Evolutionary conservation across 768 basidiomycete species (phyloP).

Genomic region (Trametes meyenii): DNA sequence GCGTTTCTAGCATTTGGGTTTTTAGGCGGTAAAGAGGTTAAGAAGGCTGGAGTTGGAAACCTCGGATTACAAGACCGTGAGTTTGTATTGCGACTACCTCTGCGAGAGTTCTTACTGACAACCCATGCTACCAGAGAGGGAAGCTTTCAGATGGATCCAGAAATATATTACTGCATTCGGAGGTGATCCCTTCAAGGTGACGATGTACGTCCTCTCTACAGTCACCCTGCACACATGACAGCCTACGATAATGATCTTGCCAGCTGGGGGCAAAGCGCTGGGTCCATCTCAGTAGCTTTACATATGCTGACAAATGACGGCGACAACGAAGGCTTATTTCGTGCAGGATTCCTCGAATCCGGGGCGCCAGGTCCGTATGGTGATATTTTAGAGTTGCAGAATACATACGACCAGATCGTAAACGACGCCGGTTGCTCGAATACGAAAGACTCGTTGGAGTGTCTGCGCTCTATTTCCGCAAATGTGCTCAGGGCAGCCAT

Average conservation of each 20-base stretch:
- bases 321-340: constrained; percentile 26
- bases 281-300: constrained; percentile 37
- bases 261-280: constrained; percentile 42
- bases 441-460: constrained; percentile 21
- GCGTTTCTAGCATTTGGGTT: constrained; percentile 28
- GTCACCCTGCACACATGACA: neutral
- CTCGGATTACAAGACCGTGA: constrained; percentile 45
- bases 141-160: constrained; percentile 48
- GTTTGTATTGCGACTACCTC: constrained; percentile 22
- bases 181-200: constrained; percentile 48
- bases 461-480: constrained; percentile 21
- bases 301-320: constrained; percentile 32
- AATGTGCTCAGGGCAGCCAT: constrained; percentile 17
- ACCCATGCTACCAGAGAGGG: constrained; percentile 30
- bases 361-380: constrained; percentile 2
- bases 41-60: constrained; percentile 32
- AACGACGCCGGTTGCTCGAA: constrained; percentile 13
- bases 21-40: constrained; percentile 27
- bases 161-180: constrained; percentile 45
- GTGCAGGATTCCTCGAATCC: constrained; percentile 42
- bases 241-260: constrained; percentile 30
- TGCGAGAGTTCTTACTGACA: neutral
- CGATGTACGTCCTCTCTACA: constrained; percentile 34
- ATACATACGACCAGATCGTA: constrained; percentile 16
- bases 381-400: constrained; percentile 11